Conservation (phyloP, 176 grass and related monocot genomes). For the Musa beccarii region DNA sequence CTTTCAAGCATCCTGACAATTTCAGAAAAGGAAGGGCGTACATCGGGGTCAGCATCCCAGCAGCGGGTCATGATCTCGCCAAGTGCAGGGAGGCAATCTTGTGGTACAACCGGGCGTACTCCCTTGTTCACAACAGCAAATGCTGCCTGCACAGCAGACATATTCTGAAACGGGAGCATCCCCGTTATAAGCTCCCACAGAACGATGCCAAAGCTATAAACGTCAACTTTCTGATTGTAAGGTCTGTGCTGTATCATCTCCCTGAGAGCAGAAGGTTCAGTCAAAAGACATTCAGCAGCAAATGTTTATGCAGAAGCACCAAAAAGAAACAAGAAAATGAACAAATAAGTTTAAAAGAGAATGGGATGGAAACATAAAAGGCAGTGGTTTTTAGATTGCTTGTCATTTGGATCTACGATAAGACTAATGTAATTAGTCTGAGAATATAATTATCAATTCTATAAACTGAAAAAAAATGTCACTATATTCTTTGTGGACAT, state of each 20-base stretch:
- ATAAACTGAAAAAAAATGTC: too few species aligned
- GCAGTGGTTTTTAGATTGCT: background rate
- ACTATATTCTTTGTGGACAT: too few species aligned
- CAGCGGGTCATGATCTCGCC: slow-evolving; percentile 6
- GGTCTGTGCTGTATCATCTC: slow-evolving; percentile 18
- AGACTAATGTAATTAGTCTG: background rate
- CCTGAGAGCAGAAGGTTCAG: background rate
- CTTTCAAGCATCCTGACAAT: slow-evolving; percentile 6
- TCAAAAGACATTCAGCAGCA: background rate
- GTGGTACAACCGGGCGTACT: slow-evolving; percentile 4
- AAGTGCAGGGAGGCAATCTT: slow-evolving; percentile 17
- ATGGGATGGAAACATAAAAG: background rate
- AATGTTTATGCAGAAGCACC: background rate
- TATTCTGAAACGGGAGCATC: slow-evolving; percentile 12
- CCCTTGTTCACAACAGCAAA: slow-evolving; percentile 17
- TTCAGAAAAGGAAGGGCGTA: slow-evolving; percentile 11
- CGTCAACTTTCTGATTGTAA: slow-evolving; percentile 18
- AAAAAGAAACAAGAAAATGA: background rate
- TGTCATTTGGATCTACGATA: background rate
- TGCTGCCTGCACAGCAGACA: slow-evolving; percentile 10
- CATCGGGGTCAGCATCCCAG: slow-evolving; percentile 11
- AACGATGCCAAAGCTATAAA: slow-evolving; percentile 20
- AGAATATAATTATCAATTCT: background rate
- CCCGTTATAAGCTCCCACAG: slow-evolving; percentile 15
- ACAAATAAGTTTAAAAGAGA: background rate